Base-by-base conservation (phyloP, 2,329 filamentous ascomycete genomes). In the Penicillium capsulatum region DNA sequence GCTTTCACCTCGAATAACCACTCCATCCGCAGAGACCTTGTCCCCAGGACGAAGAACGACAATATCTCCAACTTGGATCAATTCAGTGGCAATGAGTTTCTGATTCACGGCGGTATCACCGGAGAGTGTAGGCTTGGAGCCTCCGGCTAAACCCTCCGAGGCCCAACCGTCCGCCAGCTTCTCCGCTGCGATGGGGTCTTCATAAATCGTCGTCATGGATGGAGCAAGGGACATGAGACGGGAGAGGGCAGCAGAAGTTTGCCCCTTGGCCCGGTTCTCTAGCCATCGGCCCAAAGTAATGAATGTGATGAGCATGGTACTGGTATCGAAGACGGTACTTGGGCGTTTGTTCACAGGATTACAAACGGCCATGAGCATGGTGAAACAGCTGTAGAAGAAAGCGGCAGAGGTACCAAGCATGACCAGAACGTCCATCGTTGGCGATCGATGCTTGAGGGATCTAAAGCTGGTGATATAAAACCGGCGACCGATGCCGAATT, bases 231-330 rank as follows among this genome's bases (percentile, higher is more conserved):
- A 96, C 92, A 98, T 98, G 22, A 98, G 79, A 16, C 83, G 79
- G 6, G 91, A 97, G 2, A 98, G 76, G 1, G 92, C 92, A 60
- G 87, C 92, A 4, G 90, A 96, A 0, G 92, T 98, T 67, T 97
- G 87, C 0, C 92, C 92, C 69, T 97, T 98, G 36, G 92, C 92
- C 13, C 83, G 75, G 61, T 97, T 98, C 67, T 98, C 92, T 13
- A 98, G 69, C 69, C 85, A 98, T 24, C 92, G 83, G 3, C 92
- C 88, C 2, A 98, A 70, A 1, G 85, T 89, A 63, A 96, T 88
- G 61, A 98, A 97, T 0, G 89, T 95, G 63, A 98, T 90, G 36
- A 98, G 75, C 92, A 97, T 98, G 15, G 89, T 95, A 66, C 90
- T 96, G 1, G 92, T 98, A 60, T 98, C 92, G 57, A 98, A 98